These are phyloP conservation scores for Claviceps quebecensis DNA, from an alignment of 2,329 filamentous ascomycete species.

Conservation along the genomic window DNA sequence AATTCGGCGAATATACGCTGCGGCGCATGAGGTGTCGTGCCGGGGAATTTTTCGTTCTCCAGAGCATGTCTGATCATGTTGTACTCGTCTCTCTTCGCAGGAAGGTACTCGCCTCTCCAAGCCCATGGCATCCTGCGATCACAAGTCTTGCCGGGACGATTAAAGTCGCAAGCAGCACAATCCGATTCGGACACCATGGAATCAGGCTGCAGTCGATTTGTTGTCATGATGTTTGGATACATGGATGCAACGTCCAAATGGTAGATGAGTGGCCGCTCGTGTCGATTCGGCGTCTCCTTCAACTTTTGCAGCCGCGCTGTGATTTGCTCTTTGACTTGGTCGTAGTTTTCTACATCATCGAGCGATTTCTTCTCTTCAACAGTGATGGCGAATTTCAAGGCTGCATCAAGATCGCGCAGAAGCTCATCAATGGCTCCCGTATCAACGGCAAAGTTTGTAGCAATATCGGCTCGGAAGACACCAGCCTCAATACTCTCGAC, in stretches of 20 bases:
- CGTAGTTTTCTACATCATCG: slow-evolving; percentile 68
- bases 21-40: slow-evolving; percentile 57
- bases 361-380: slow-evolving; percentile 74
- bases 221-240: slow-evolving; percentile 99
- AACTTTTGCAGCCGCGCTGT: slow-evolving; percentile 53
- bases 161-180: slow-evolving; percentile 96
- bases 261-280: slow-evolving; percentile 82
- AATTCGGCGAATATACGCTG: slow-evolving; percentile 68
- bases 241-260: slow-evolving; percentile 97
- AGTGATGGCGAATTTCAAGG: slow-evolving; percentile 73
- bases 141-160: slow-evolving; percentile 91
- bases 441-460: slow-evolving; percentile 87
- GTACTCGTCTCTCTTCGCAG: slow-evolving; percentile 93
- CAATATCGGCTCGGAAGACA: slow-evolving; percentile 91
- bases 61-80: slow-evolving; percentile 94
- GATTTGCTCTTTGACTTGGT: slow-evolving; percentile 76
- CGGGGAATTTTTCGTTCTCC: slow-evolving; percentile 85
- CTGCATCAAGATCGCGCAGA: slow-evolving; percentile 70
- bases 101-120: slow-evolving; percentile 94
- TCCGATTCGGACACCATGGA: slow-evolving; percentile 98
- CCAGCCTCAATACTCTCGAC: slow-evolving; percentile 98
- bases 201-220: slow-evolving; percentile 90
- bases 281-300: slow-evolving; percentile 70
- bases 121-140: slow-evolving; percentile 91
- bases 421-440: slow-evolving; percentile 80